Percentiles rank a stretch among this genome's conserved stretches.
These are phyloP conservation scores for Fraxinus dipetala DNA, from an alignment of 305 asterid genomes.

Conservation along the genomic window DNA sequence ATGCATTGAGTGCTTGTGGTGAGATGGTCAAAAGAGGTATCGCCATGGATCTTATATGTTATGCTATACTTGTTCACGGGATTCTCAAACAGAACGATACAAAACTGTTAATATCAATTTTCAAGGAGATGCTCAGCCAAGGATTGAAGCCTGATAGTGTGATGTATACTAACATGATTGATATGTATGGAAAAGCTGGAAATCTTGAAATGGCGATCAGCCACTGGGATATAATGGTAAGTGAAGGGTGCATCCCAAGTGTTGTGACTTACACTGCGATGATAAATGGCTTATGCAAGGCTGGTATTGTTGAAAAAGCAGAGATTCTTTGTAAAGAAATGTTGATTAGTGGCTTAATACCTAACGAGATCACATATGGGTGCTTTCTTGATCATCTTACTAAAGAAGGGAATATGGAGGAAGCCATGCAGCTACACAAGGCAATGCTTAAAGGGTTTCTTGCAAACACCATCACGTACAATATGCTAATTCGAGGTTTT, in stretches of 20 bases:
- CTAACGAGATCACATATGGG: slow-evolving; percentile 69
- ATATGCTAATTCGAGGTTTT: slow-evolving; percentile 70
- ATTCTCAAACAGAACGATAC: slow-evolving; percentile 45
- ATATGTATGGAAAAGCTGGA: slow-evolving; percentile 63
- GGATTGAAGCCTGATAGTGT: slow-evolving; percentile 70
- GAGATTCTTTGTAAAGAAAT: slow-evolving; percentile 59
- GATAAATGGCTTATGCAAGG: slow-evolving; percentile 67
- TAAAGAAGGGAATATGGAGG: slow-evolving; percentile 55
- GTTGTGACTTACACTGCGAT: slow-evolving; percentile 59
- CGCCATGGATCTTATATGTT: slow-evolving; percentile 63
- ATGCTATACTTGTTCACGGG: slow-evolving; percentile 58
- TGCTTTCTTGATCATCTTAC: slow-evolving; percentile 78
- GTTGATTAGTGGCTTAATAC: slow-evolving; percentile 50
- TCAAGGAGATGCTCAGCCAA: slow-evolving; percentile 53
- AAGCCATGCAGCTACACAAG: slow-evolving; percentile 57
- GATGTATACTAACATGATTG: slow-evolving; percentile 61
- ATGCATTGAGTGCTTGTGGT: slow-evolving; percentile 45
- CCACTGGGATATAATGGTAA: slow-evolving; percentile 70
- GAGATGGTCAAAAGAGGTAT: slow-evolving; percentile 67
- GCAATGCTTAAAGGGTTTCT: slow-evolving; percentile 48
- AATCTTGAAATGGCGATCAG: slow-evolving; percentile 57
- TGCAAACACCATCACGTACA: slow-evolving; percentile 64
- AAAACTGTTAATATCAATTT: slow-evolving; percentile 31
- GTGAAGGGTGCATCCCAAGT: slow-evolving; percentile 63
- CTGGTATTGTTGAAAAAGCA: slow-evolving; percentile 57